Conservation (phyloP, 352 stramenopile species). For the Phytophthora tentaculata region DNA sequence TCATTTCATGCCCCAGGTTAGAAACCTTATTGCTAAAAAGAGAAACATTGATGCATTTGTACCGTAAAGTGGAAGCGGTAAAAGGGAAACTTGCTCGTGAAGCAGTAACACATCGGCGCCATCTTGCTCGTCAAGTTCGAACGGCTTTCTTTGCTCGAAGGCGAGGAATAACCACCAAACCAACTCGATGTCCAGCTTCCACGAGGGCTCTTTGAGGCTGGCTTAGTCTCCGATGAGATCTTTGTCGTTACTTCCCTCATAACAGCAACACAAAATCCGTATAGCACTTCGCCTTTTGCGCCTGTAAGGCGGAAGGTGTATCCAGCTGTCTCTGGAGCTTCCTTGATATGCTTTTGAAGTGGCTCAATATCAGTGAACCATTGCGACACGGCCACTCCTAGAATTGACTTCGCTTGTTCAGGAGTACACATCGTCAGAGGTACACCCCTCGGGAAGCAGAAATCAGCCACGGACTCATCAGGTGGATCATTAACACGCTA, state of each 20-base stretch:
- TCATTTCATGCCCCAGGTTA: conserved; percentile 7
- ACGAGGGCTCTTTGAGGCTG: conserved; percentile 28
- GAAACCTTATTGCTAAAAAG: background rate
- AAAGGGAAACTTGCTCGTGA: conserved; percentile 90
- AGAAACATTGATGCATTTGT: conserved; percentile 1
- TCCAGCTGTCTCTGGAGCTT: conserved; percentile 63
- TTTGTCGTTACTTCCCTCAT: conserved; percentile 53
- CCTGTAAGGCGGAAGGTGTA: conserved; percentile 88
- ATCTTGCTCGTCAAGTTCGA: conserved; percentile 38
- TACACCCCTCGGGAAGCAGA: conserved; percentile 83
- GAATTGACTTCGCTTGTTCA: conserved; percentile 54
- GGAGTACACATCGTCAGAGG: conserved; percentile 63
- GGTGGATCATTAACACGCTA: conserved; percentile 42
- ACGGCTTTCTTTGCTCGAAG: conserved; percentile 20
- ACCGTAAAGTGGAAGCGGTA: conserved; percentile 88
- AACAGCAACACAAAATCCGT: conserved; percentile 79
- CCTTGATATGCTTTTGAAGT: conserved; percentile 68
- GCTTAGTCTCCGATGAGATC: background rate
- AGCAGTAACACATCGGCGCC: conserved; percentile 80
- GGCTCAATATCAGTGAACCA: conserved; percentile 74
- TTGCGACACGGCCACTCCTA: conserved; percentile 62
- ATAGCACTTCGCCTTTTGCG: conserved; percentile 82
- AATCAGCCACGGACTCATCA: conserved; percentile 69
- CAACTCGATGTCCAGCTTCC: conserved; percentile 20
- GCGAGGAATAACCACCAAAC: conserved; percentile 21